Evolutionary conservation across 2,329 filamentous ascomycete species (phyloP).

Genomic region (Chrysosporium queenslandicum): DNA sequence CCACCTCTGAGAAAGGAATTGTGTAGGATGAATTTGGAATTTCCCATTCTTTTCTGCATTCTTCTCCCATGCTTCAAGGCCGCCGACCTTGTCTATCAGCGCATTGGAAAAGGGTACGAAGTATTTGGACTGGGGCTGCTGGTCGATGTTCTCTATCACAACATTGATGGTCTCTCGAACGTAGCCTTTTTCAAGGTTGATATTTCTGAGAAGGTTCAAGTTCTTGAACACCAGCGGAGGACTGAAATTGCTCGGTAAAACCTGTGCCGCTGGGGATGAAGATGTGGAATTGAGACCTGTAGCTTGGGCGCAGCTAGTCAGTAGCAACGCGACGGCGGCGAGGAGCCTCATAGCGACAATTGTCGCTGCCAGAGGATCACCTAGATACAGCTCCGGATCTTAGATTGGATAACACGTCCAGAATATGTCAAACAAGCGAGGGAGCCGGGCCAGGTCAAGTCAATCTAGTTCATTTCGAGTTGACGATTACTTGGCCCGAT

Average conservation of each 20-base stretch:
- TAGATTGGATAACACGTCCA: not conserved
- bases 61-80: slow-evolving; percentile 85
- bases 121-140: slow-evolving; percentile 74
- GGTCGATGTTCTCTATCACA: slow-evolving; percentile 79
- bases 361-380: slow-evolving; percentile 23
- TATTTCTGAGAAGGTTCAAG: slow-evolving; percentile 75
- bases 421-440: not conserved
- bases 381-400: slow-evolving; percentile 20
- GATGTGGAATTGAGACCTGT: slow-evolving; percentile 23
- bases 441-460: not conserved
- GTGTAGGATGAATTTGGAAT: slow-evolving; percentile 61
- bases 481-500: slow-evolving; percentile 6
- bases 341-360: slow-evolving; percentile 34
- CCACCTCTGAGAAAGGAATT: slow-evolving; percentile 31
- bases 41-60: slow-evolving; percentile 59
- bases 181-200: slow-evolving; percentile 89
- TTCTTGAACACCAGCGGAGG: slow-evolving; percentile 91
- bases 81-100: slow-evolving; percentile 67
- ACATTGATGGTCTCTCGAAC: slow-evolving; percentile 85
- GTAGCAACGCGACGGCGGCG: slow-evolving; percentile 29
- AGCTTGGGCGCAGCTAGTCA: slow-evolving; percentile 24
- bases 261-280: slow-evolving; percentile 25
- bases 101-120: slow-evolving; percentile 75
- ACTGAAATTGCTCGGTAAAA: slow-evolving; percentile 50
- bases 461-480: not conserved